phyloP scores from a whole-genome alignment of 2,329 filamentous ascomycete genomes.

The Alternaria sp. region DNA sequence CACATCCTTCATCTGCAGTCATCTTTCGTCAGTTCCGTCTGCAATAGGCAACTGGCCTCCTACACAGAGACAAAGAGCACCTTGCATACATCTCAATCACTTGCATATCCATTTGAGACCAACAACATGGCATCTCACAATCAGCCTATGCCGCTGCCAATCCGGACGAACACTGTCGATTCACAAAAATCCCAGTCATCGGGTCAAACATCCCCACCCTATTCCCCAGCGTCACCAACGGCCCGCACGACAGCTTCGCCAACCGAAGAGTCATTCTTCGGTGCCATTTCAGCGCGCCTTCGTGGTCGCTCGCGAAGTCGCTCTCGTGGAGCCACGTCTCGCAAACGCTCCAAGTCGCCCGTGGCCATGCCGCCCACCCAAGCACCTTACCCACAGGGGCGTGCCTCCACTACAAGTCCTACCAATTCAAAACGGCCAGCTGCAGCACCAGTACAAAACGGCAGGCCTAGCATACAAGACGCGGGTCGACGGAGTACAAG shows the following conservation, averaged over 20 bases:
- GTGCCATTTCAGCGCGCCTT: conserved; percentile 46
- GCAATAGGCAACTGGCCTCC: neutral
- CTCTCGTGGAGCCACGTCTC: conserved; percentile 33
- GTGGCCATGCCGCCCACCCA: conserved; percentile 41
- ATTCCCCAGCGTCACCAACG: conserved; percentile 33
- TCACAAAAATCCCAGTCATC: conserved; percentile 40
- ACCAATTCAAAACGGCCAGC: conserved; percentile 19
- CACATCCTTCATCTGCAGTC: conserved; percentile 32
- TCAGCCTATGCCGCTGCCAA: conserved; percentile 41
- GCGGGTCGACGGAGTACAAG: conserved; percentile 38
- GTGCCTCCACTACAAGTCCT: conserved; percentile 17
- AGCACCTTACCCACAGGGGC: conserved; percentile 17
- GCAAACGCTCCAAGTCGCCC: conserved; percentile 45
- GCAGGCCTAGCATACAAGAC: conserved; percentile 36
- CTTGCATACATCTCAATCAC: neutral
- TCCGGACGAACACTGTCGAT: conserved; percentile 41
- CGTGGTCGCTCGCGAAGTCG: conserved; percentile 47
- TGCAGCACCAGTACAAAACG: conserved; percentile 26
- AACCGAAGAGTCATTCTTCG: conserved; percentile 48
- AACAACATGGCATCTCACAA: conserved; percentile 37
- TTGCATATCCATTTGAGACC: neutral
- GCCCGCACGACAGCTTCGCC: conserved; percentile 33
- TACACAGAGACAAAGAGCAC: conserved; percentile 11
- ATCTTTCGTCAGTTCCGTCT: conserved; percentile 7
- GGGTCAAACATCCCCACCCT: conserved; percentile 33